These are phyloP conservation scores for Tetrahymena thermophila DNA, from an alignment of 73 alveolate species.

Conservation along the genomic window DNA sequence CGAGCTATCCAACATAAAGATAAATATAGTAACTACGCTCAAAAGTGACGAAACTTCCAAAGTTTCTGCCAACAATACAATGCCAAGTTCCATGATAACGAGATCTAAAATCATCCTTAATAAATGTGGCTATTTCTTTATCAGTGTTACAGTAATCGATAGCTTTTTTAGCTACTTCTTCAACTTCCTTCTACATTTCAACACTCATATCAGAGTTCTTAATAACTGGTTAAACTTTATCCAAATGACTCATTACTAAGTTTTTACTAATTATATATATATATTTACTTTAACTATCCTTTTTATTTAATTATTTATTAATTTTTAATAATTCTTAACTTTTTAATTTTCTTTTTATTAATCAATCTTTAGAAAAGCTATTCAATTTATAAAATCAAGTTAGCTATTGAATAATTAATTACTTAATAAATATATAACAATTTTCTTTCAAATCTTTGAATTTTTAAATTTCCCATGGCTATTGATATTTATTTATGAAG, in stretches of 20 bases:
- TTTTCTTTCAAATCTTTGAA: neutral
- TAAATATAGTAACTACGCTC: conserved; percentile 90
- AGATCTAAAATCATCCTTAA: conserved; percentile 41
- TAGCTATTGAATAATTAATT: too few relatives aligned
- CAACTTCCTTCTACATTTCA: conserved; percentile 43
- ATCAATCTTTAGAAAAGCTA: neutral
- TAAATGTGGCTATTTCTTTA: conserved; percentile 27
- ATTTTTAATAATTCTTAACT: neutral
- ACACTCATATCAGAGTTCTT: conserved; percentile 40
- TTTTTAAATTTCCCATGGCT: neutral
- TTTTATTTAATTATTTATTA: neutral
- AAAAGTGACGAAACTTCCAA: conserved; percentile 87
- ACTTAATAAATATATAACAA: neutral
- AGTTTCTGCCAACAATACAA: conserved; percentile 95
- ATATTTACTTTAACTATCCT: neutral
- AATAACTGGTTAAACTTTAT: conserved; percentile 27
- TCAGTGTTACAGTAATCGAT: conserved; percentile 34
- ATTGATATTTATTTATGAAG: neutral
- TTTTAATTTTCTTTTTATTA: neutral
- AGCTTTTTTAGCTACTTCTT: conserved; percentile 31
- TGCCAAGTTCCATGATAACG: conserved; percentile 80
- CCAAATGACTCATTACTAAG: neutral
- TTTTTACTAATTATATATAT: neutral
- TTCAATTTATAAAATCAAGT: neutral
- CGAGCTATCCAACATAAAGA: conserved; percentile 95